Conservation (phyloP, 2,329 filamentous ascomycete species). For the Arthrobotrys conoides region DNA sequence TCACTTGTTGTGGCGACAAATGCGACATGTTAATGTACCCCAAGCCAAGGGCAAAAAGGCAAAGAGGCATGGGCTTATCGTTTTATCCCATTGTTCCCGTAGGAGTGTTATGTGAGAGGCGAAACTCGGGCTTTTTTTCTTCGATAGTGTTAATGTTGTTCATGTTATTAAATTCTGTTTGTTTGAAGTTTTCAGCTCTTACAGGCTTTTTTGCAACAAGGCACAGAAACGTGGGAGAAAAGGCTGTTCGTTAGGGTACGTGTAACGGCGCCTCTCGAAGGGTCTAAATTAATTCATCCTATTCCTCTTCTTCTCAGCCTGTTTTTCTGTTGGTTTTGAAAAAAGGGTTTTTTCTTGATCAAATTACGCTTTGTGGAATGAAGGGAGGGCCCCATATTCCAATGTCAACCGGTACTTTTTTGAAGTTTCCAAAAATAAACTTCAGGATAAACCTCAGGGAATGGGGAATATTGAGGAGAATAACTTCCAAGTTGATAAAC, state of each 20-base stretch:
- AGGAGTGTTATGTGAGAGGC: too few species aligned
- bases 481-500: constrained; percentile 17
- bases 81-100: constrained; percentile 16
- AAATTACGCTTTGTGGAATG: constrained; percentile 58
- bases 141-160: constrained; percentile 4
- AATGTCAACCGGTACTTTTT: constrained; percentile 15
- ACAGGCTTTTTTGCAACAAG: constrained; percentile 42
- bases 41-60: background rate
- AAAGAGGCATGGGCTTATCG: constrained; percentile 45
- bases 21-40: constrained; percentile 33
- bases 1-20: constrained; percentile 52
- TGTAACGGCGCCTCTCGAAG: constrained; percentile 42
- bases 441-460: too few species aligned
- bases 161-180: background rate
- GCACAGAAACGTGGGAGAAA: constrained; percentile 60
- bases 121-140: background rate
- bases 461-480: background rate
- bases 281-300: constrained; percentile 1
- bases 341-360: constrained; percentile 11
- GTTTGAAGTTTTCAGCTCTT: constrained; percentile 58
- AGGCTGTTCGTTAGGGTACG: constrained; percentile 38
- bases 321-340: constrained; percentile 20
- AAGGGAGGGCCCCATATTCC: background rate
- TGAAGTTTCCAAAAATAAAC: constrained; percentile 53
- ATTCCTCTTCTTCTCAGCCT: background rate